Evolutionary conservation across 1,284 basidiomycete species (phyloP).

Genomic region (Fistulina hepatica): DNA sequence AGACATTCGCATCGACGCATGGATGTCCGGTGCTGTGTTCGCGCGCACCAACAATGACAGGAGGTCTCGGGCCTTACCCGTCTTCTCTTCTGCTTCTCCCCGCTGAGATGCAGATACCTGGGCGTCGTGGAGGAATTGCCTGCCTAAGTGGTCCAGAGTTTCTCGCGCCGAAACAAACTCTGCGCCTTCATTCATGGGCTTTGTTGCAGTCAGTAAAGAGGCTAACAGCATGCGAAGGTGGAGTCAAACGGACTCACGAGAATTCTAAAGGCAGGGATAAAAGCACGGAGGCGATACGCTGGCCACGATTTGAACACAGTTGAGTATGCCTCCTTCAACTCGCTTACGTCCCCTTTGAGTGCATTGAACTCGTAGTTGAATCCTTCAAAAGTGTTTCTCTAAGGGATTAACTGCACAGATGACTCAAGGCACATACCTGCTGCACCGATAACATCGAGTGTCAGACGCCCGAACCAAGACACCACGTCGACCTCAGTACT

Average conservation of each 20-base stretch:
- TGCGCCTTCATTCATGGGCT: background rate
- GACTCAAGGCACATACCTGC: slow-evolving; percentile 30
- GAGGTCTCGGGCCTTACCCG: slow-evolving; percentile 34
- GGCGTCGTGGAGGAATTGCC: slow-evolving; percentile 35
- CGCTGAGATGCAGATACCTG: slow-evolving; percentile 24
- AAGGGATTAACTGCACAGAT: slow-evolving; percentile 1
- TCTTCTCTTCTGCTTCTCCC: slow-evolving; percentile 10
- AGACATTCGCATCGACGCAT: slow-evolving; percentile 46
- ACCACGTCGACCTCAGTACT: slow-evolving; percentile 35
- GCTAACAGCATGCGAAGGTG: slow-evolving; percentile 20
- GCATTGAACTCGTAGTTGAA: slow-evolving; percentile 61
- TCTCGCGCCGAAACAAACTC: background rate
- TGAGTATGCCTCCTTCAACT: slow-evolving; percentile 43
- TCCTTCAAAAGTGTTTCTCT: slow-evolving; percentile 24
- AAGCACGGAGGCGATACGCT: slow-evolving; percentile 22
- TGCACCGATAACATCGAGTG: slow-evolving; percentile 59
- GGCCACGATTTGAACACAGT: slow-evolving; percentile 27
- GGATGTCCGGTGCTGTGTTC: slow-evolving; percentile 50
- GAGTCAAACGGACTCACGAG: slow-evolving; percentile 1
- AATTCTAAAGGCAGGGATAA: slow-evolving; percentile 30
- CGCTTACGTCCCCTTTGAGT: slow-evolving; percentile 30
- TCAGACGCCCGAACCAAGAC: slow-evolving; percentile 43
- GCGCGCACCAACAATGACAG: slow-evolving; percentile 48
- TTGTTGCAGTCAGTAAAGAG: slow-evolving; percentile 3
- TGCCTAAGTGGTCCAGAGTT: slow-evolving; percentile 28